phyloP scores from a whole-genome alignment of 2,329 filamentous ascomycete species.

The Fusarium stilboides region DNA sequence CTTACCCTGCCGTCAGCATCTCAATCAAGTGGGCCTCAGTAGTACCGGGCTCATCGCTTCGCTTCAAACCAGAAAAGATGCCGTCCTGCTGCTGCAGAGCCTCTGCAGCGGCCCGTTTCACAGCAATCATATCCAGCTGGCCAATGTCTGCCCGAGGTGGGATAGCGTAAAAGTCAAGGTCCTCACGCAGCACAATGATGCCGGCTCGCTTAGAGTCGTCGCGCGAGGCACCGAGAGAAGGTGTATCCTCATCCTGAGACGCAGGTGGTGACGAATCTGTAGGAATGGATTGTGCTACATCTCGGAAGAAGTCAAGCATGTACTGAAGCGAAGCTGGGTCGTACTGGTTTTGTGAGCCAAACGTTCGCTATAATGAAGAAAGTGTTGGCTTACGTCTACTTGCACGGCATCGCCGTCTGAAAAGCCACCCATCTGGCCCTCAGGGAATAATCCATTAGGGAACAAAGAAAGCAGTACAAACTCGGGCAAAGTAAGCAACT shows the following conservation, averaged over 20 bases:
- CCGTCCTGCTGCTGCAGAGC: constrained; percentile 91
- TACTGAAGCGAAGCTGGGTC: constrained; percentile 97
- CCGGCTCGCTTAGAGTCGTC: constrained; percentile 93
- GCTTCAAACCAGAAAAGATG: constrained; percentile 95
- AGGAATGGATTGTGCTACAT: constrained; percentile 96
- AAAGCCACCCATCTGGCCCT: constrained; percentile 94
- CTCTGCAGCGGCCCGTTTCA: constrained; percentile 91
- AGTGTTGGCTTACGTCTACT: constrained; percentile 84
- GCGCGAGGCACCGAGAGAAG: constrained; percentile 77
- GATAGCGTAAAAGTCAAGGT: constrained; percentile 97
- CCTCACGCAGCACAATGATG: constrained; percentile 96
- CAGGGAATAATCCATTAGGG: constrained; percentile 96
- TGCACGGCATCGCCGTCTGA: constrained; percentile 95
- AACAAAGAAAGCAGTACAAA: constrained; percentile 98
- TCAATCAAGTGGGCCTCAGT: constrained; percentile 99
- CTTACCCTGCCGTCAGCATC: constrained; percentile 98
- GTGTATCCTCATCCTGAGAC: constrained; percentile 73
- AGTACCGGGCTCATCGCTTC: constrained; percentile 95
- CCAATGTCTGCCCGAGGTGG: constrained; percentile 88
- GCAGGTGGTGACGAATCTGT: constrained; percentile 77
- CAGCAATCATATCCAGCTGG: constrained; percentile 92
- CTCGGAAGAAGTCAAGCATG: constrained; percentile 99
- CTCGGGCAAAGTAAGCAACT: constrained; percentile 94
- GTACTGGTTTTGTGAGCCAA: constrained; percentile 73
- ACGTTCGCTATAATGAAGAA: not conserved